phyloP scores from a whole-genome alignment of 148 eudicot genomes.

The Beta vulgaris region DNA sequence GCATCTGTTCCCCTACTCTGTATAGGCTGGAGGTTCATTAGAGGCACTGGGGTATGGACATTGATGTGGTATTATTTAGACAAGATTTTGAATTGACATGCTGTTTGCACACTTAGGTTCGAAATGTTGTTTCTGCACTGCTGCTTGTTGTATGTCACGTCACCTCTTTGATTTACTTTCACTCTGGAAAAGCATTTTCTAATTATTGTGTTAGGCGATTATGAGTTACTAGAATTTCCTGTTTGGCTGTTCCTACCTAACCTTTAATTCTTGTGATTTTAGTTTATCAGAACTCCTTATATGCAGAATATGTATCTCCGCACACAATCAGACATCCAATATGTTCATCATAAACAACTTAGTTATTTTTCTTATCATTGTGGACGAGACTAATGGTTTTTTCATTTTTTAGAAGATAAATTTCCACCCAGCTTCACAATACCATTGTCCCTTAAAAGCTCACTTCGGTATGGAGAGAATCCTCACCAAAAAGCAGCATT shows the following conservation, averaged over 20 bases:
- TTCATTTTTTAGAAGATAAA: conserved; percentile 47
- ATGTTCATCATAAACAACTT: background rate
- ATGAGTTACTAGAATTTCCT: no score
- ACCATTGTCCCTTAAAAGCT: conserved; percentile 60
- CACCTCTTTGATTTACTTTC: background rate
- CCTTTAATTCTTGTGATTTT: background rate
- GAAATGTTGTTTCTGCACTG: background rate
- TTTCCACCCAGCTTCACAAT: conserved; percentile 81
- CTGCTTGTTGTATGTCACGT: background rate
- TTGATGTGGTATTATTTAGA: background rate
- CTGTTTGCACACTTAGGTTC: background rate
- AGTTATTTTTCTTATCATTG: conserved; percentile 2
- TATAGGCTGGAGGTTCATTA: background rate
- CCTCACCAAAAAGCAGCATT: conserved; percentile 98
- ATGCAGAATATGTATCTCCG: background rate
- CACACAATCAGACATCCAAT: background rate
- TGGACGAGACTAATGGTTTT: background rate
- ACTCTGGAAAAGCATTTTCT: no score
- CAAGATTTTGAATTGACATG: background rate
- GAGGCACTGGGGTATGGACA: background rate
- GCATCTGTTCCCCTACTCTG: background rate
- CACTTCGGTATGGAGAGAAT: conserved; percentile 98
- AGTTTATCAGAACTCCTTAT: background rate
- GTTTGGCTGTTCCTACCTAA: no score
- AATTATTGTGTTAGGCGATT: no score